Conservation (phyloP, 2,329 filamentous ascomycete genomes). For the Cordyceps cicadae region DNA sequence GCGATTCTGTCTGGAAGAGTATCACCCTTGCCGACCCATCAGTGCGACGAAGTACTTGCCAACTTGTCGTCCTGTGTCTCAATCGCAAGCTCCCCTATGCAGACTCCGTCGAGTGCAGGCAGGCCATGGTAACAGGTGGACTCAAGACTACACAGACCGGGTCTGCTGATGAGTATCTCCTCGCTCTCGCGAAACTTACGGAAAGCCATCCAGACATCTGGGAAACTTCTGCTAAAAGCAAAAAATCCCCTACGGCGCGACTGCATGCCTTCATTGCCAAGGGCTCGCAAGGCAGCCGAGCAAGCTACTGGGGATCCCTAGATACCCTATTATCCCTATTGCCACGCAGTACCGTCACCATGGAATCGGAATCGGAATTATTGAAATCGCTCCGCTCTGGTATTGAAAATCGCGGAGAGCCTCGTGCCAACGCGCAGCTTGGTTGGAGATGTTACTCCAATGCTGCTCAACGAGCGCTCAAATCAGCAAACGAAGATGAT, state of each 20-base stretch:
- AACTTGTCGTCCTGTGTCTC: conserved; percentile 42
- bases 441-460: conserved; percentile 73
- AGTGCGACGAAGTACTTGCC: conserved; percentile 43
- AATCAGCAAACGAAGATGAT: conserved; percentile 37
- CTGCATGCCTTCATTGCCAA: conserved; percentile 68
- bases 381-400: conserved; percentile 62
- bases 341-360: conserved; percentile 34
- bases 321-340: conserved; percentile 55
- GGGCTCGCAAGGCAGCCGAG: conserved; percentile 71
- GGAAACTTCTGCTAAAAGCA: conserved; percentile 47
- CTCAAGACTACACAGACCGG: conserved; percentile 64
- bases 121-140: conserved; percentile 61
- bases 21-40: conserved; percentile 53
- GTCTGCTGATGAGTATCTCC: conserved; percentile 64
- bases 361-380: conserved; percentile 50
- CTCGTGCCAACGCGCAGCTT: conserved; percentile 54
- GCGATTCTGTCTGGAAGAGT: conserved; percentile 58
- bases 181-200: conserved; percentile 60
- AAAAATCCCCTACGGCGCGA: conserved; percentile 45
- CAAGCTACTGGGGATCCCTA: conserved; percentile 65
- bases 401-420: conserved; percentile 66
- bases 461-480: conserved; percentile 46
- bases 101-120: conserved; percentile 43
- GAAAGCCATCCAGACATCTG: conserved; percentile 60
- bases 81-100: conserved; percentile 39